These are phyloP conservation scores for Rosa chinensis DNA, from an alignment of 306 rosid species.

Conservation along the genomic window DNA sequence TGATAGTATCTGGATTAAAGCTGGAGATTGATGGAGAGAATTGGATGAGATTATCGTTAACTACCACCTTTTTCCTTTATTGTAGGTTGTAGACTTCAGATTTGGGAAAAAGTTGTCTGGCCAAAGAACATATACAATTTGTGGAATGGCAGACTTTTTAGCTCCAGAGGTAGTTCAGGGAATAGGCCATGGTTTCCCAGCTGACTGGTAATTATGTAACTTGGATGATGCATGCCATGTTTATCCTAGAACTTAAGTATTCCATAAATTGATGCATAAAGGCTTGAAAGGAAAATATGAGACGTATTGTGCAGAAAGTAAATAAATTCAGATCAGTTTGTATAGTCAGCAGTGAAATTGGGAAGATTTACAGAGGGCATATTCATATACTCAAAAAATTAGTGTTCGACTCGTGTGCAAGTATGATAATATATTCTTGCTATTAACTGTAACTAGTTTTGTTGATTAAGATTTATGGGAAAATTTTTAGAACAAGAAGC, in stretches of 20 bases:
- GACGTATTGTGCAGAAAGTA: neutral
- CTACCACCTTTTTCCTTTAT: constrained; percentile 20
- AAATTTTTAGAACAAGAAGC: neutral
- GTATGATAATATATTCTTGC: neutral
- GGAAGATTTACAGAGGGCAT: neutral
- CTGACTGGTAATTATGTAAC: constrained; percentile 74
- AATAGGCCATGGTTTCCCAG: constrained; percentile 89
- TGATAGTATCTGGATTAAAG: constrained; percentile 22
- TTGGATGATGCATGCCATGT: constrained; percentile 22
- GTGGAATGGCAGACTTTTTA: constrained; percentile 80
- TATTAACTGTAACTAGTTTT: neutral
- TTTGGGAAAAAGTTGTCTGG: constrained; percentile 68
- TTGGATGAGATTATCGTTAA: constrained; percentile 3
- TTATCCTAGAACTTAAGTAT: neutral
- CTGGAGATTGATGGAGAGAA: constrained; percentile 6
- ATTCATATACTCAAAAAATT: neutral
- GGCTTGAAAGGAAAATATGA: constrained; percentile 1
- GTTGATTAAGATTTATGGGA: neutral
- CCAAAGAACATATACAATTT: constrained; percentile 87
- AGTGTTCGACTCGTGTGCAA: neutral
- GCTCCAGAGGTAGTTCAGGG: constrained; percentile 97
- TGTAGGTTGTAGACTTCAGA: constrained; percentile 87
- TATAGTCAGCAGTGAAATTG: neutral
- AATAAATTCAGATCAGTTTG: neutral
- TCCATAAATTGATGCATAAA: neutral